Conservation (phyloP, 768 basidiomycete species). For the Lactarius tabidus region DNA sequence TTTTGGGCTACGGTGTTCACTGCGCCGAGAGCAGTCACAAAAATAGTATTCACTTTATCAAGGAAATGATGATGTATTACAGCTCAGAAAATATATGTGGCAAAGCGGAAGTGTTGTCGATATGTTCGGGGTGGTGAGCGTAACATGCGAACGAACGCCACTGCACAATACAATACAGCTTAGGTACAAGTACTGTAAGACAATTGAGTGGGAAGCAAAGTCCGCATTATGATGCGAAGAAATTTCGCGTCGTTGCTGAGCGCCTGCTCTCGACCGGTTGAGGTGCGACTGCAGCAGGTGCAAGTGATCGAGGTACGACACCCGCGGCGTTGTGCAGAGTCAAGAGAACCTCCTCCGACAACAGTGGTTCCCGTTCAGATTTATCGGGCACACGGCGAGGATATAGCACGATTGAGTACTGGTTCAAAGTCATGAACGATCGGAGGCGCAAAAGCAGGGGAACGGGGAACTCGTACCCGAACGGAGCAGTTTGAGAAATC, state of each 20-base stretch:
- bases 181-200: background rate
- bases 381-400: background rate
- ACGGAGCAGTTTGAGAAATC: conserved; percentile 15
- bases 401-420: conserved; percentile 18
- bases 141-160: background rate
- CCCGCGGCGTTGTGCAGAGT: conserved; percentile 24
- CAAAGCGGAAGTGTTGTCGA: too few relatives aligned
- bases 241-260: background rate
- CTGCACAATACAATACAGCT: background rate
- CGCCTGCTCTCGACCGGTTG: background rate
- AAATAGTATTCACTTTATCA: too few relatives aligned
- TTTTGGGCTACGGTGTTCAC: background rate
- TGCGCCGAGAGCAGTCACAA: background rate
- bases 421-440: conserved; percentile 1
- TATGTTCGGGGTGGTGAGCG: background rate
- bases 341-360: conserved; percentile 27
- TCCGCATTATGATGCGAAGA: background rate
- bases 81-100: too few relatives aligned
- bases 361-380: conserved; percentile 12
- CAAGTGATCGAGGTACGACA: conserved; percentile 5
- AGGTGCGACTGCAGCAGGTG: background rate
- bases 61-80: too few relatives aligned
- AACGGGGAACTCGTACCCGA: conserved; percentile 1
- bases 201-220: background rate
- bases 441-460: too few relatives aligned